Evolutionary conservation across 176 grass and related monocot species (phyloP).

Genomic region (Secale cereale): DNA sequence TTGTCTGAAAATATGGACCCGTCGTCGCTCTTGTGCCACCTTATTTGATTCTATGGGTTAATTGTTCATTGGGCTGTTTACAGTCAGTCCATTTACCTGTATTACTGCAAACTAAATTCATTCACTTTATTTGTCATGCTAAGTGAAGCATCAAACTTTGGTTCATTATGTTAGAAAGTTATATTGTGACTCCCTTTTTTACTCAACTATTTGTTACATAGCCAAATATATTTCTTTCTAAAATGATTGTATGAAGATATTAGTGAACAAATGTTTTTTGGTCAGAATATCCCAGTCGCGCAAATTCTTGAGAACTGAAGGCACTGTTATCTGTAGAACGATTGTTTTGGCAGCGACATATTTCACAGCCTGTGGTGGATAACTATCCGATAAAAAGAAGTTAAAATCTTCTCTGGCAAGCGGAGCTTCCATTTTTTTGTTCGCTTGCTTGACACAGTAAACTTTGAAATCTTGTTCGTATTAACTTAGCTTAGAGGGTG

Average conservation of each 20-base stretch:
- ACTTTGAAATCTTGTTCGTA: constrained; percentile 1
- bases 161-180: not conserved
- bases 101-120: constrained; percentile 1
- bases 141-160: not conserved
- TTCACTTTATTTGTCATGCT: not conserved
- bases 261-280: not conserved
- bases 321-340: not conserved
- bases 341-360: not conserved
- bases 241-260: constrained; percentile 17
- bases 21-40: not conserved
- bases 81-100: constrained; percentile 1
- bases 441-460: not conserved
- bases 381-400: not conserved
- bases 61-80: not conserved
- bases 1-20: not conserved
- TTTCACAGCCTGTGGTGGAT: not conserved
- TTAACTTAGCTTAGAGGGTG: constrained; percentile 2
- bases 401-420: not conserved
- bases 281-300: not conserved
- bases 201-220: not conserved
- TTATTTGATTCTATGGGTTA: not conserved
- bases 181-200: not conserved
- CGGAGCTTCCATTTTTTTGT: not conserved
- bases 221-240: not conserved
- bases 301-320: not conserved